Base-by-base conservation (phyloP, 2,329 filamentous ascomycete genomes). In the Talaromyces sp. region DNA sequence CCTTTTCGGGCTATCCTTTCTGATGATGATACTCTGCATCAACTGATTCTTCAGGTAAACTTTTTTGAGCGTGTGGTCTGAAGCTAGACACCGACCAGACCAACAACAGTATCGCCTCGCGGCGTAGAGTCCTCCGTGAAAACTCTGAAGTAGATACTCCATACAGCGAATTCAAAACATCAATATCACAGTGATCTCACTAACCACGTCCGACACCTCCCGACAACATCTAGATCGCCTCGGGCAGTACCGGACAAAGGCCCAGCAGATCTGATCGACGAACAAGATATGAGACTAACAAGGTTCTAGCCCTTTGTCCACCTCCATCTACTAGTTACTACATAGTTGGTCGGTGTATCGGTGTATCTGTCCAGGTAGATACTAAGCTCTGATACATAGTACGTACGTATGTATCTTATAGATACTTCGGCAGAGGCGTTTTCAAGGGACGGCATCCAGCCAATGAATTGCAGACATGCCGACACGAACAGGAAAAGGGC, bases 111-210 rank as follows among this genome's bases (percentile, higher is more conserved):
- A 31, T 45, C 41, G 45, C 25, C 35, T 52, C 47, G 3, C 60
- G 60, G 60, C 22, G 27, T 19, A 62, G 22, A 62, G 47, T 54
- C 17, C 60, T 54, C 60, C 60, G 60, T 41, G 47, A 37, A 25
- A 52, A 54, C 17, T 19, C 9, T 41, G 22, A 15, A 52, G 25
- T 19, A 31, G 7, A 1, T 15, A 17, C 4, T 27, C 22, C 13
- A 33, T 50, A 17, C 22, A 31, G 3, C 8, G 13, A 33, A 10
- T 33, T 8, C 15, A n/a, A 56, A 39, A 56, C 52, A 56, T 25
- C 33, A 11, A 22, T 11, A 56, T 56, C n/a, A 13, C 1, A 25
- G n/a, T 19, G 33, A 35, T 56, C 49, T 52, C 27, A 50, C 17
- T 47, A 43, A 43, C 4, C 15, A 43, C 17, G 11, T 15, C 50